Conservation (phyloP, 805 yeast species). For the Candida schatavii region DNA sequence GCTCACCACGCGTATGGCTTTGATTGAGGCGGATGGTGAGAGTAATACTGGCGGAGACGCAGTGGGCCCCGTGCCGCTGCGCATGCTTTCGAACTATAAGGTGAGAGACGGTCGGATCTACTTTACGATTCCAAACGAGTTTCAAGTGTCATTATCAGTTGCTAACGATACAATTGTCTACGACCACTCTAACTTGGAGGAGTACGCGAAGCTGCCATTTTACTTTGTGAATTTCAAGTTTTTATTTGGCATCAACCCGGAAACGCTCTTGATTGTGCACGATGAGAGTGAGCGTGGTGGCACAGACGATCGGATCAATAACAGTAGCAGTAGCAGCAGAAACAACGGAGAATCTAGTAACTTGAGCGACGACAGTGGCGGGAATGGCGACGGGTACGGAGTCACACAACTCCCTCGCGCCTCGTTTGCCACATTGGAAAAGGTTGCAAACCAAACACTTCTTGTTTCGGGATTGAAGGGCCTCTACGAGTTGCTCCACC, state of each 20-base stretch:
- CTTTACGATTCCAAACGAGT: conserved; percentile 60
- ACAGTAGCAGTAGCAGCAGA: neutral
- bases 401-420: conserved; percentile 22
- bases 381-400: conserved; percentile 15
- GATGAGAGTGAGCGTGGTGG: conserved; percentile 16
- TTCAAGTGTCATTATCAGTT: conserved; percentile 63
- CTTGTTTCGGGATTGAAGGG: conserved; percentile 46
- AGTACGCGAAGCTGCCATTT: conserved; percentile 54
- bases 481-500: conserved; percentile 54
- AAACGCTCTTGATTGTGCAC: conserved; percentile 30
- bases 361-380: neutral
- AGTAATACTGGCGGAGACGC: too few species aligned
- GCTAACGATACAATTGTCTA: conserved; percentile 54
- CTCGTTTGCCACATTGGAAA: conserved; percentile 47
- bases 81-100: conserved; percentile 54
- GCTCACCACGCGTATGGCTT: conserved; percentile 71
- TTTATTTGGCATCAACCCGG: conserved; percentile 47
- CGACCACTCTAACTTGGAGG: conserved; percentile 44
- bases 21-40: conserved; percentile 38
- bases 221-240: conserved; percentile 77
- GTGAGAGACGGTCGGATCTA: conserved; percentile 76
- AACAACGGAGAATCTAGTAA: neutral
- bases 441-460: conserved; percentile 52
- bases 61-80: conserved; percentile 69
- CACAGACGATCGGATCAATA: too few species aligned